Evolutionary conservation across 805 yeast species (phyloP).

Genomic region (Yarrowia sp.): DNA sequence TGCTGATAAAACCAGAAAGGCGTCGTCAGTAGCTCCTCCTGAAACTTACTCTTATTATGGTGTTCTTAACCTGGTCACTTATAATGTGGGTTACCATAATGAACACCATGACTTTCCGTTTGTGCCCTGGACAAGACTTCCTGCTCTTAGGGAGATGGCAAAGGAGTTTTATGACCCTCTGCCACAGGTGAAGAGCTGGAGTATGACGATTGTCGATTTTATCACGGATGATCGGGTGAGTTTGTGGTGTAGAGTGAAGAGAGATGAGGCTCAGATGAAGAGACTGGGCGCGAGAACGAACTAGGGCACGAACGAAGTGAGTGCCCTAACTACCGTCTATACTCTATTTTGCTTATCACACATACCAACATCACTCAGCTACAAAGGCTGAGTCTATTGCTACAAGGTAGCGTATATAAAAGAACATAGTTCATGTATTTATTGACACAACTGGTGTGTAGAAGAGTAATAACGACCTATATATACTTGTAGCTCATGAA

Average conservation of each 20-base stretch:
- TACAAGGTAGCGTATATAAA: neutral
- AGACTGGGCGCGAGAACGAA: neutral
- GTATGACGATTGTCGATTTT: constrained; percentile 69
- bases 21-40: constrained; percentile 46
- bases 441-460: neutral
- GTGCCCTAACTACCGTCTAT: too few relatives aligned
- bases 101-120: constrained; percentile 97
- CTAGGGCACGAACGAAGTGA: neutral
- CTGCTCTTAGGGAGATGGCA: constrained; percentile 63
- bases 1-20: neutral
- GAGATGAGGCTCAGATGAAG: constrained; percentile 38
- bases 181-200: constrained; percentile 78
- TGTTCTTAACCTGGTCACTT: constrained; percentile 66
- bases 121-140: constrained; percentile 83
- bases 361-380: neutral
- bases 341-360: too few relatives aligned
- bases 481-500: too few relatives aligned
- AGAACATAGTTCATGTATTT: constrained; percentile 18
- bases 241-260: constrained; percentile 78
- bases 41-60: constrained; percentile 93
- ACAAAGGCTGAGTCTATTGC: too few relatives aligned
- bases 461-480: too few relatives aligned
- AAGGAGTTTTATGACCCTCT: constrained; percentile 77
- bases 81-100: constrained; percentile 93
- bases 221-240: constrained; percentile 63